A percentile compares a stretch with the other conserved stretches of the same genome.
Evolutionary conservation across 1,284 basidiomycete genomes (phyloP).

Genomic region (Singerocomus inundabilis): DNA sequence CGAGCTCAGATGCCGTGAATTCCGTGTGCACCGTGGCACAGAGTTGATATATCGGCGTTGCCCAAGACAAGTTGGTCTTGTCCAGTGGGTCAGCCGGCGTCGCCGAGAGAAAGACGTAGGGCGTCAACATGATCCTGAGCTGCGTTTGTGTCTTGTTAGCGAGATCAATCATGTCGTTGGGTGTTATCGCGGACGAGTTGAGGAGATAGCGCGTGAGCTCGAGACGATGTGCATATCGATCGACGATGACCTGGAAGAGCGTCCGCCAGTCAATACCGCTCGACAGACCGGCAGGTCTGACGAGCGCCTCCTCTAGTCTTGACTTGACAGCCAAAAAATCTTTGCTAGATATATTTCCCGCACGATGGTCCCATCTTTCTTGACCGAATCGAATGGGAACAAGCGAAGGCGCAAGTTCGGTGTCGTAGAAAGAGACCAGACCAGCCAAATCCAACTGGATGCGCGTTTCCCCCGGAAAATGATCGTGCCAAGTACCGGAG

Average conservation of each 20-base stretch:
- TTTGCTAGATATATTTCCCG: slow-evolving; percentile 26
- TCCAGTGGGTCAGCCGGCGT: no score
- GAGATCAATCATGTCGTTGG: slow-evolving; percentile 9
- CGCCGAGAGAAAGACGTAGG: no score
- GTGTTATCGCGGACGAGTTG: slow-evolving; percentile 14
- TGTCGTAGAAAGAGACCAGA: slow-evolving; percentile 38
- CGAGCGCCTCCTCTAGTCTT: slow-evolving; percentile 26
- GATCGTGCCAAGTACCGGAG: slow-evolving; percentile 34
- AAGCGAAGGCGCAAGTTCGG: slow-evolving; percentile 32
- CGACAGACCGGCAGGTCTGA: slow-evolving; percentile 5
- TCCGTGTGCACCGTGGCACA: no score
- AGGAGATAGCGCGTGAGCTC: slow-evolving; percentile 38
- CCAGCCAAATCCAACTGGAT: slow-evolving; percentile 33
- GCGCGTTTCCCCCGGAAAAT: slow-evolving; percentile 37
- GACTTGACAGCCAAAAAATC: slow-evolving; percentile 21
- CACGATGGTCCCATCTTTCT: slow-evolving; percentile 29
- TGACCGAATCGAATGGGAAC: slow-evolving; percentile 24
- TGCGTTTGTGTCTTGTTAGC: no score
- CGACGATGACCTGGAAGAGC: no score
- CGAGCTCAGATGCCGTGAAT: no score
- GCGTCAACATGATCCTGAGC: no score
- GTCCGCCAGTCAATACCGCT: no score
- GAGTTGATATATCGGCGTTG: no score
- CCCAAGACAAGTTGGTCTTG: no score
- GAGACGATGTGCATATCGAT: no score